These are phyloP conservation scores for Wickerhamomyces sp. DNA, from an alignment of 1,139 yeast species.

Conservation along the genomic window DNA sequence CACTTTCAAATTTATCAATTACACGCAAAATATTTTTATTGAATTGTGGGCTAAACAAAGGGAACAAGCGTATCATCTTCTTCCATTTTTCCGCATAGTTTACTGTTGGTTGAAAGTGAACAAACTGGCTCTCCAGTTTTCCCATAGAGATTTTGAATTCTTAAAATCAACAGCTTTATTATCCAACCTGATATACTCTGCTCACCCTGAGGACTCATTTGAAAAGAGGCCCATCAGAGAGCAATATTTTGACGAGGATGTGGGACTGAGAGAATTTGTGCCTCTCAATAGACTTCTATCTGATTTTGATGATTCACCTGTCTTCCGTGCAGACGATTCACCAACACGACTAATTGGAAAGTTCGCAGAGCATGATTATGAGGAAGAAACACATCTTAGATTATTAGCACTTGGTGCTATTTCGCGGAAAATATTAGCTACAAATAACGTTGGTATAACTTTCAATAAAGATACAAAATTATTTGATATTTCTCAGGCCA, in stretches of 20 bases:
- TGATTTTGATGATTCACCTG: conserved; percentile 53
- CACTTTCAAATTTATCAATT: conserved; percentile 28
- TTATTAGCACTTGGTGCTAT: conserved; percentile 33
- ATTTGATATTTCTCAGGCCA: conserved; percentile 17
- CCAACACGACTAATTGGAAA: conserved; percentile 27
- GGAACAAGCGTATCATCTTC: conserved; percentile 9
- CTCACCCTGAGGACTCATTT: conserved; percentile 25
- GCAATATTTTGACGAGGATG: conserved; percentile 61
- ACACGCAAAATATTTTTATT: conserved; percentile 23
- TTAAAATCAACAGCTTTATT: conserved; percentile 33
- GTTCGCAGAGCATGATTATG: conserved; percentile 21
- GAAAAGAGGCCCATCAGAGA: conserved; percentile 37
- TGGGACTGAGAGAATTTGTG: conserved; percentile 53
- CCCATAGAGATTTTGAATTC: conserved; percentile 33
- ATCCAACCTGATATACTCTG: conserved; percentile 10
- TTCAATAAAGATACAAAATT: conserved; percentile 22
- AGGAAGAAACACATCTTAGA: conserved; percentile 33
- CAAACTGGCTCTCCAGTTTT: conserved; percentile 35
- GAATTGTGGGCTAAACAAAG: conserved; percentile 12
- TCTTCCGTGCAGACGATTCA: conserved; percentile 28
- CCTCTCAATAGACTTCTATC: conserved; percentile 49
- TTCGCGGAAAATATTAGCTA: conserved; percentile 26
- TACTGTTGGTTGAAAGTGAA: conserved; percentile 52
- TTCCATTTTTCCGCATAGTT: conserved; percentile 40
- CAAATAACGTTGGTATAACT: conserved; percentile 31